Conservation (phyloP, 2,329 filamentous ascomycete species). For the Ceratocystis diversiconidia region DNA sequence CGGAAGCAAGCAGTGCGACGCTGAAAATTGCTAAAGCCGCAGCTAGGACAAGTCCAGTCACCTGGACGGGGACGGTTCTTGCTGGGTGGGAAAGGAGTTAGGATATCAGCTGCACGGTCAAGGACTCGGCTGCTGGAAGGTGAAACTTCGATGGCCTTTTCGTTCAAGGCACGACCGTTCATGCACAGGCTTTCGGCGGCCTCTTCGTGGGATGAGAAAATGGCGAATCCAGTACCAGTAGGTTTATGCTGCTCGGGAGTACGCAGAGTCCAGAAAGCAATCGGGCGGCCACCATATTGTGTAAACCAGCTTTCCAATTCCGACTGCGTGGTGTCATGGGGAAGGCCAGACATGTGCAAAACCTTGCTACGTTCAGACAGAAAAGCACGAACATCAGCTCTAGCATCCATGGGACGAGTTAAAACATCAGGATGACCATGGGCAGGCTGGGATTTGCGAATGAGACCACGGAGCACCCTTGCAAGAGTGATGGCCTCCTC, state of each 20-base stretch:
- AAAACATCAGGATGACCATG: constrained; percentile 92
- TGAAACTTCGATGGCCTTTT: constrained; percentile 97
- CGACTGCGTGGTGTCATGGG: constrained; percentile 95
- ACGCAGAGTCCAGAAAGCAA: constrained; percentile 96
- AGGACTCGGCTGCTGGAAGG: constrained; percentile 94
- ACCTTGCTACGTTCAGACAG: constrained; percentile 94
- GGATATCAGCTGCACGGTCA: constrained; percentile 85
- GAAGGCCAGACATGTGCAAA: constrained; percentile 90
- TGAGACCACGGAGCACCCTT: constrained; percentile 78
- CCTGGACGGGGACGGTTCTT: constrained; percentile 95
- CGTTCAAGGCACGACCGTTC: constrained; percentile 95
- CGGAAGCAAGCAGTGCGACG: constrained; percentile 96
- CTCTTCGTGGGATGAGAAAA: constrained; percentile 98
- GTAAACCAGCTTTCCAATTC: constrained; percentile 99
- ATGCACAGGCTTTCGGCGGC: constrained; percentile 96
- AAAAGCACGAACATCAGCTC: constrained; percentile 91
- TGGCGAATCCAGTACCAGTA: constrained; percentile 94
- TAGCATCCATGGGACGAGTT: constrained; percentile 88
- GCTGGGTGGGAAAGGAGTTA: constrained; percentile 93
- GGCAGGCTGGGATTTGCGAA: constrained; percentile 87
- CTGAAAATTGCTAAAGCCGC: constrained; percentile 98
- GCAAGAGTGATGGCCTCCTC: constrained; percentile 93
- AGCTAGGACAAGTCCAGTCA: constrained; percentile 98
- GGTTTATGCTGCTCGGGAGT: constrained; percentile 98
- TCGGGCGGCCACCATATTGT: constrained; percentile 91